Evolutionary conservation across 2,329 filamentous ascomycete species (phyloP).

Genomic region (Tricladium varicosporioides): DNA sequence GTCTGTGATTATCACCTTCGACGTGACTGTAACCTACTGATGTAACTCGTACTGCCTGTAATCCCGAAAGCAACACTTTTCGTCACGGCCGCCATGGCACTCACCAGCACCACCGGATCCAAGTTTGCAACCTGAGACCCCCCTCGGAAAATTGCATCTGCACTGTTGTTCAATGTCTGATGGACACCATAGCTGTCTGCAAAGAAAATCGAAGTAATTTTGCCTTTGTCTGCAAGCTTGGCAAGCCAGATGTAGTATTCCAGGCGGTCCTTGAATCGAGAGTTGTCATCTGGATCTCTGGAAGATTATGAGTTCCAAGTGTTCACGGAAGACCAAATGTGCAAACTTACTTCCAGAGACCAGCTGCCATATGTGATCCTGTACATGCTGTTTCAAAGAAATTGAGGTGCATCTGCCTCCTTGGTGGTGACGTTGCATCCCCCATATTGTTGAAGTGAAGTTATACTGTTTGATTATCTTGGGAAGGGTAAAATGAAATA

Average conservation of each 20-base stretch:
- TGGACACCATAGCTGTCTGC: constrained; percentile 55
- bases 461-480: no score
- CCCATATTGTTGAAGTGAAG: no score
- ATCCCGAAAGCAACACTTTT: constrained; percentile 63
- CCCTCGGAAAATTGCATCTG: constrained; percentile 53
- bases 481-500: no score
- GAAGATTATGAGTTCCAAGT: neutral
- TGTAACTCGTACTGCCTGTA: constrained; percentile 62
- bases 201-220: constrained; percentile 64
- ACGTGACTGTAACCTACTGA: constrained; percentile 1
- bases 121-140: constrained; percentile 64
- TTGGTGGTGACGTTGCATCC: neutral
- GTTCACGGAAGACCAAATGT: neutral
- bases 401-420: constrained; percentile 15
- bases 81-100: constrained; percentile 66
- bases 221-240: constrained; percentile 55
- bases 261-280: constrained; percentile 4
- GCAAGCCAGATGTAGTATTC: constrained; percentile 41
- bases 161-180: constrained; percentile 55
- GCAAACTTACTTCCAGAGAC: constrained; percentile 9
- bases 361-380: constrained; percentile 7
- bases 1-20: neutral
- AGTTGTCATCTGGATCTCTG: constrained; percentile 2
- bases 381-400: constrained; percentile 13
- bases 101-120: constrained; percentile 58